A percentile compares a stretch with the other conserved stretches of the same genome.
Evolutionary conservation across 2,329 filamentous ascomycete genomes (phyloP).

Genomic region (Penicillium hesseltinei): DNA sequence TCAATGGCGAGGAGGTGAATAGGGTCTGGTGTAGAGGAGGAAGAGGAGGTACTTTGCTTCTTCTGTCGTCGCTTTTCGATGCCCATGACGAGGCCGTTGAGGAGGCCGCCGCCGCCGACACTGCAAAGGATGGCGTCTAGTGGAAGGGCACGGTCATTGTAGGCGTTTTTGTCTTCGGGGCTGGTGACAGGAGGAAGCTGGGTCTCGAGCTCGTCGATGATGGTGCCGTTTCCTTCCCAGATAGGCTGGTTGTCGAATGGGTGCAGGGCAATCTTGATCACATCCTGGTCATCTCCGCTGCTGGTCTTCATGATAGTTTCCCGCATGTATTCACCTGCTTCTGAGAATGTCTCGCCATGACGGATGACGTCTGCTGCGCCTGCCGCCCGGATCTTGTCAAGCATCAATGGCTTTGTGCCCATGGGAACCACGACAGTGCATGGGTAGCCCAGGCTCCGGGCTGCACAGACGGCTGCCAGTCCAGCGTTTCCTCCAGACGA

Average conservation of each 20-base stretch:
- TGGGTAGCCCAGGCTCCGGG: slow-evolving; percentile 60
- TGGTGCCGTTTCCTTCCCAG: slow-evolving; percentile 48
- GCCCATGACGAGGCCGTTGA: slow-evolving; percentile 73
- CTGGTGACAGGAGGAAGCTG: slow-evolving; percentile 38
- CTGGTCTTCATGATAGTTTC: slow-evolving; percentile 46
- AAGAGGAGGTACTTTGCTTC: slow-evolving; percentile 23
- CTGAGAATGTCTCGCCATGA: slow-evolving; percentile 64
- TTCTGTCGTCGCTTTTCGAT: slow-evolving; percentile 52
- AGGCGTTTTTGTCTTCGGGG: slow-evolving; percentile 32
- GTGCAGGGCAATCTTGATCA: slow-evolving; percentile 43
- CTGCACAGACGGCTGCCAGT: slow-evolving; percentile 74
- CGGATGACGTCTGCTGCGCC: slow-evolving; percentile 66
- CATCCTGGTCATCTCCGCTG: slow-evolving; percentile 25
- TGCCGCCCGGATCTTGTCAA: slow-evolving; percentile 65
- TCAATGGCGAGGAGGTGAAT: slow-evolving; percentile 68
- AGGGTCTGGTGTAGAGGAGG: slow-evolving; percentile 28
- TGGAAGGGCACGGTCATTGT: slow-evolving; percentile 35
- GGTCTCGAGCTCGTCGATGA: slow-evolving; percentile 45
- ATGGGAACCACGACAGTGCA: slow-evolving; percentile 74
- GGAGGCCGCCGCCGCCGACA: slow-evolving; percentile 76
- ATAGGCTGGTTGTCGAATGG: slow-evolving; percentile 48
- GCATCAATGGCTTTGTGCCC: slow-evolving; percentile 66
- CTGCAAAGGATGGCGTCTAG: slow-evolving; percentile 72
- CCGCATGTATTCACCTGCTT: slow-evolving; percentile 67
- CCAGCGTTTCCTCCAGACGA: slow-evolving; percentile 82